A percentile compares a stretch with the other conserved stretches of the same genome.
phyloP scores from a whole-genome alignment of 495 filamentous ascomycete genomes.

The Durotheca rogersii region DNA sequence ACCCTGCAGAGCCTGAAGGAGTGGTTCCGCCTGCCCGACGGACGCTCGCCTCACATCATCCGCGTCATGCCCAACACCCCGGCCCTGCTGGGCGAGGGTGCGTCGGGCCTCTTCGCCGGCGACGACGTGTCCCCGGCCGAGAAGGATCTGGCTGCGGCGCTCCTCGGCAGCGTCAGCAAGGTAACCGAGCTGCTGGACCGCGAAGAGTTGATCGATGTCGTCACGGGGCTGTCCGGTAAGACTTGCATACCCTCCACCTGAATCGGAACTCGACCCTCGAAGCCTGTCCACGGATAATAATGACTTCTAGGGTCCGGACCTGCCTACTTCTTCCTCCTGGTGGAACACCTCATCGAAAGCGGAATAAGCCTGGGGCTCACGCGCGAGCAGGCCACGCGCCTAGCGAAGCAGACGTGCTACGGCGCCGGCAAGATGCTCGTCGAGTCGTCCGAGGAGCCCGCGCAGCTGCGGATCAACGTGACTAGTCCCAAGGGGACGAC shows the following conservation, averaged over 20 bases:
- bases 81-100: slow-evolving; percentile 40
- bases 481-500: slow-evolving; percentile 41
- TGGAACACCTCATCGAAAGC: slow-evolving; percentile 39
- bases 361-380: slow-evolving; percentile 34
- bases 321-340: slow-evolving; percentile 41
- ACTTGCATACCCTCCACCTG: neutral
- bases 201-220: slow-evolving; percentile 40
- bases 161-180: slow-evolving; percentile 36
- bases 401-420: slow-evolving; percentile 39
- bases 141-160: slow-evolving; percentile 34
- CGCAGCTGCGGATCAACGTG: slow-evolving; percentile 39
- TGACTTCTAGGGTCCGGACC: slow-evolving; percentile 35
- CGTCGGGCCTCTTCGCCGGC: slow-evolving; percentile 38
- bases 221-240: slow-evolving; percentile 42
- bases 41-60: slow-evolving; percentile 35
- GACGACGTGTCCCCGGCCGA: slow-evolving; percentile 33
- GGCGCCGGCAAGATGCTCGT: slow-evolving; percentile 39
- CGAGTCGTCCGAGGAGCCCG: slow-evolving; percentile 35
- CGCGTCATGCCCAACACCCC: slow-evolving; percentile 46
- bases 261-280: too few relatives aligned
- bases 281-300: slow-evolving; percentile 8
- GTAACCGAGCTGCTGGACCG: slow-evolving; percentile 38
- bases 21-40: slow-evolving; percentile 37
- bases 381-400: slow-evolving; percentile 35
- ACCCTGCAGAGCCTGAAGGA: slow-evolving; percentile 34